Evolutionary conservation across 441 rosid genomes (phyloP), one percentile per base, ranked within the genome.

Genomic region (Eutrema salsugineum): DNA sequence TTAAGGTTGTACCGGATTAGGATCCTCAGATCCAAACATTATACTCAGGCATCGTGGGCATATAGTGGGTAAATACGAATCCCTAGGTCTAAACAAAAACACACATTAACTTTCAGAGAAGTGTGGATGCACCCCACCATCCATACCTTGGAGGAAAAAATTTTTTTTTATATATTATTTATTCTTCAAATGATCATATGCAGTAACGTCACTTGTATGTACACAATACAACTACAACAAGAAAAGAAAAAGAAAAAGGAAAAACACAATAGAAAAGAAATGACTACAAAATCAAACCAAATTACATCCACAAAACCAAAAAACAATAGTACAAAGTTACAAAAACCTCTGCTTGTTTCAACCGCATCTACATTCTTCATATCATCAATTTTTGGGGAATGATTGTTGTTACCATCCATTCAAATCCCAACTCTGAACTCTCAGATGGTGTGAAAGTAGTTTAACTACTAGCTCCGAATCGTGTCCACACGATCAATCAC

Each of bases 401-500:
- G 53, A 5, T 68, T 11, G 5, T 40, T 43, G 27, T 24, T 24
- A 24, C 27, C 27, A 56, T 32, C 14, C n/a, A 36, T 24, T 27
- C 17, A 69, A 69, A 56, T 33, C 49, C 50, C 58, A 48, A 5
- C 49, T 39, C 7, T 6, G 22, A 50, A 59, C 50, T 60, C 22
- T 60, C 22, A 0, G 5, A 49, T 28, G 0, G 17, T 44, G 53
- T 22, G 27, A 20, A 14, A 17, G 53, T 66, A 33, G 24, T 9
- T 22, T 9, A 2, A 66, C 79, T 80, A 88, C 64, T 87, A 62
- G 57, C 88, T 79, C 63, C 93, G 57, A 61, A 91, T 87, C 1
- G 85, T 91, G 82, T 94, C 97, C 62, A 94, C 95, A 2, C 97
- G 91, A 75, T 94, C 99, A 8, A 94, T 94, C 61, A 88, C 90